Conservation (phyloP, 768 basidiomycete species). For the Daedaleopsis sinensis region DNA sequence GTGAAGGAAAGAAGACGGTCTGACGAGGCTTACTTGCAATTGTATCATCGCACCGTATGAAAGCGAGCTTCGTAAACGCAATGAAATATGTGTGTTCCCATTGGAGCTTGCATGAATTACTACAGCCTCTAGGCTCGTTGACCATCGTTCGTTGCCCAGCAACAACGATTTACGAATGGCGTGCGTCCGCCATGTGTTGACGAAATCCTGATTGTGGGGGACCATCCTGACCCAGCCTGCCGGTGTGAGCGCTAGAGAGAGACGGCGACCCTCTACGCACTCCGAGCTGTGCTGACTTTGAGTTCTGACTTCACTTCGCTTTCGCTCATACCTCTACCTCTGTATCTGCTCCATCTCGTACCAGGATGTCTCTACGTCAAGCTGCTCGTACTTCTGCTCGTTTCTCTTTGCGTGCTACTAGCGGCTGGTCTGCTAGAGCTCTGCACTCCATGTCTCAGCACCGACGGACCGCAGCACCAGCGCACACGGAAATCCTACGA, state of each 20-base stretch:
- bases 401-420: background rate
- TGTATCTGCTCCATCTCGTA: background rate
- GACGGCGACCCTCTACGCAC: too few relatives aligned
- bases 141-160: too few relatives aligned
- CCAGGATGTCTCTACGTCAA: background rate
- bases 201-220: too few relatives aligned
- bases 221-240: too few relatives aligned
- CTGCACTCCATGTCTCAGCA: background rate
- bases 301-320: background rate
- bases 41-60: background rate
- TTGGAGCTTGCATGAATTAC: background rate
- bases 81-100: background rate
- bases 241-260: too few relatives aligned
- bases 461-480: background rate
- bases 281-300: too few relatives aligned
- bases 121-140: too few relatives aligned
- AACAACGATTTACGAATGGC: too few relatives aligned
- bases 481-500: background rate
- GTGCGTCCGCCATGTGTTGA: too few relatives aligned
- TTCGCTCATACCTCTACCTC: background rate
- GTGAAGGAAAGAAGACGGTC: constrained; percentile 25
- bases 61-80: too few relatives aligned
- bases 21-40: too few relatives aligned
- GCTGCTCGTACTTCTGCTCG: background rate
- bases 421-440: background rate